Evolutionary conservation across 2,329 filamentous ascomycete genomes (phyloP).

Genomic region (Phaeosphaeriaceae sp.): DNA sequence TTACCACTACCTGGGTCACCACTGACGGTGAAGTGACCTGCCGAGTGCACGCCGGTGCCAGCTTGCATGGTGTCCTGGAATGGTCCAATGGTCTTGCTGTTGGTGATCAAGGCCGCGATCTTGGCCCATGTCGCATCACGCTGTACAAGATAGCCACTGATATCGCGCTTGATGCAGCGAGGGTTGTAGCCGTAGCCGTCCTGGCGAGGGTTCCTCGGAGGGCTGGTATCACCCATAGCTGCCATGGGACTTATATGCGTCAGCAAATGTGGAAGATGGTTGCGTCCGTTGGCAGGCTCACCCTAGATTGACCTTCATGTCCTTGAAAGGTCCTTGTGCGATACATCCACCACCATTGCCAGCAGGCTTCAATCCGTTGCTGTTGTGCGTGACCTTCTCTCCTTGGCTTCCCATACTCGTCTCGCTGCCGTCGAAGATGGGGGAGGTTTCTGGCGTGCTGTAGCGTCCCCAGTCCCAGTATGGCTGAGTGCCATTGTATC

Average conservation of each 20-base stretch:
- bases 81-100: slow-evolving; percentile 36
- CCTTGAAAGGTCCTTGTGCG: slow-evolving; percentile 59
- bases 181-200: slow-evolving; percentile 47
- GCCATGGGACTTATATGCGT: slow-evolving; percentile 28
- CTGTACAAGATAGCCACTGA: slow-evolving; percentile 39
- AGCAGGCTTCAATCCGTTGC: slow-evolving; percentile 47
- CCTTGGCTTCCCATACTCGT: slow-evolving; percentile 60
- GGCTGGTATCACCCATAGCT: slow-evolving; percentile 30
- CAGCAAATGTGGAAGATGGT: not conserved
- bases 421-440: slow-evolving; percentile 65
- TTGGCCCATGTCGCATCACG: slow-evolving; percentile 38
- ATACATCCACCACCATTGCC: slow-evolving; percentile 66
- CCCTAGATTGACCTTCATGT: slow-evolving; percentile 42
- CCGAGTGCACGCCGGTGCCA: slow-evolving; percentile 51
- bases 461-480: slow-evolving; percentile 65
- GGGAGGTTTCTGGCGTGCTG: slow-evolving; percentile 56
- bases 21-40: slow-evolving; percentile 56
- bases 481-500: slow-evolving; percentile 54
- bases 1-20: slow-evolving; percentile 54
- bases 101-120: slow-evolving; percentile 36
- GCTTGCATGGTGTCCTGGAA: slow-evolving; percentile 52
- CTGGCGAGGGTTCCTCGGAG: slow-evolving; percentile 49
- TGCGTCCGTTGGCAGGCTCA: slow-evolving; percentile 12
- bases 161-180: slow-evolving; percentile 52
- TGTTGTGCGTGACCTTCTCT: slow-evolving; percentile 35